These are phyloP conservation scores for Fusarium redolens DNA, from an alignment of 2,329 filamentous ascomycete species.

Conservation along the genomic window DNA sequence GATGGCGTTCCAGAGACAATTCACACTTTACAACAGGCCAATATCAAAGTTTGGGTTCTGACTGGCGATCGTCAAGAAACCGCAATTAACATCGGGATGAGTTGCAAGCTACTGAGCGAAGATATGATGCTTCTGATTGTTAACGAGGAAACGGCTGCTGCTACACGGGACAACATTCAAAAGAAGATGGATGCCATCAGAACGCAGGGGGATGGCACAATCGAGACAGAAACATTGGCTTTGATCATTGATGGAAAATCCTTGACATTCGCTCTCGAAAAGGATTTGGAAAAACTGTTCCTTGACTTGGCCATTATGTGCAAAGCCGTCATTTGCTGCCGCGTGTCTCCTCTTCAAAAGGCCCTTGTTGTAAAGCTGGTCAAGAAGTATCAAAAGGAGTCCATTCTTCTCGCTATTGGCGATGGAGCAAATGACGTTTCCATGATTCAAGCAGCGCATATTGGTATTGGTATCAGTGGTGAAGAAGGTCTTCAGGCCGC, in stretches of 20 bases:
- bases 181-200: conserved; percentile 94
- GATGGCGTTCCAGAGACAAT: conserved; percentile 99
- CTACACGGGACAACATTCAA: conserved; percentile 86
- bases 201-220: conserved; percentile 79
- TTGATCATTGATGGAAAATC: conserved; percentile 97
- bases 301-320: conserved; percentile 93
- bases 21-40: conserved; percentile 93
- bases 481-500: conserved; percentile 97
- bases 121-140: conserved; percentile 98
- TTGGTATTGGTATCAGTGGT: conserved; percentile 96
- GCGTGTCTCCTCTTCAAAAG: conserved; percentile 97
- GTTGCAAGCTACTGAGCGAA: conserved; percentile 96
- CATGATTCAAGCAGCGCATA: conserved; percentile 99
- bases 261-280: conserved; percentile 91
- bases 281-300: conserved; percentile 92
- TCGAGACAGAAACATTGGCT: conserved; percentile 87
- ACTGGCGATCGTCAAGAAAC: conserved; percentile 98
- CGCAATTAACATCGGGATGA: conserved; percentile 99
- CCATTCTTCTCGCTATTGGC: conserved; percentile 93
- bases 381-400: conserved; percentile 88
- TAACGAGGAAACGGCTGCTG: conserved; percentile 85
- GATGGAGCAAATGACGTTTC: conserved; percentile 99
- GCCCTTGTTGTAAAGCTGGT: conserved; percentile 98
- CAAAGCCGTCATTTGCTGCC: conserved; percentile 98
- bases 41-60: conserved; percentile 98